Evolutionary conservation across 805 yeast species (phyloP).

Genomic region (Metschnikowia borealis): DNA sequence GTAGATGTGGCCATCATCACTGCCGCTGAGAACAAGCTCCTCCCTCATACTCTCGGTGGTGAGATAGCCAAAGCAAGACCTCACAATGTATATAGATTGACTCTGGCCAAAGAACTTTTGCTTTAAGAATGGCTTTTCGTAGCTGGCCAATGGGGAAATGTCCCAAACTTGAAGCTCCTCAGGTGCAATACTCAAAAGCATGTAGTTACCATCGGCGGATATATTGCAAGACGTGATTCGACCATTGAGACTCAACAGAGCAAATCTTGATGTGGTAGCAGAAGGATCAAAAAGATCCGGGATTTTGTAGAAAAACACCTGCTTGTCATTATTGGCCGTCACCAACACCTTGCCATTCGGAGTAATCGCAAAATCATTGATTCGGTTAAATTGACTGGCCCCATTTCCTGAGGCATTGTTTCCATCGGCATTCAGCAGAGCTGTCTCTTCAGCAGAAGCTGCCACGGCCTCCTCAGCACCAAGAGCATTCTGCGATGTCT

Average conservation of each 20-base stretch:
- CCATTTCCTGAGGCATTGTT: conserved; percentile 3
- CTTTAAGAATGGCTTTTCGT: conserved; percentile 47
- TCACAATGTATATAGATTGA: conserved; percentile 64
- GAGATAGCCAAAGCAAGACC: conserved; percentile 74
- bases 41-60: conserved; percentile 40
- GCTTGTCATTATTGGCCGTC: conserved; percentile 60
- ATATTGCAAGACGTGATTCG: conserved; percentile 62
- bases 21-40: conserved; percentile 70
- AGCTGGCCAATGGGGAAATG: conserved; percentile 31
- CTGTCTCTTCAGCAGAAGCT: conserved; percentile 1
- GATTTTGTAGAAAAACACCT: conserved; percentile 57
- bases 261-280: conserved; percentile 34
- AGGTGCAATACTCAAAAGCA: conserved; percentile 62
- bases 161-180: conserved; percentile 85
- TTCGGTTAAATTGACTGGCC: conserved; percentile 38
- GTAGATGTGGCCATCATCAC: conserved; percentile 75
- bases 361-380: conserved; percentile 66
- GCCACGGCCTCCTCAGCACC: conserved; percentile 5
- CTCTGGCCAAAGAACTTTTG: conserved; percentile 69
- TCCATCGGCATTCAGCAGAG: neutral
- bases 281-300: conserved; percentile 31
- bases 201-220: conserved; percentile 49
- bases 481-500: neutral
- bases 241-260: conserved; percentile 50
- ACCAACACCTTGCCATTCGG: conserved; percentile 59